A percentile compares a stretch with the other conserved stretches of the same genome.
phyloP scores from a whole-genome alignment of 768 basidiomycete species.

The Suillus hirtellus region DNA sequence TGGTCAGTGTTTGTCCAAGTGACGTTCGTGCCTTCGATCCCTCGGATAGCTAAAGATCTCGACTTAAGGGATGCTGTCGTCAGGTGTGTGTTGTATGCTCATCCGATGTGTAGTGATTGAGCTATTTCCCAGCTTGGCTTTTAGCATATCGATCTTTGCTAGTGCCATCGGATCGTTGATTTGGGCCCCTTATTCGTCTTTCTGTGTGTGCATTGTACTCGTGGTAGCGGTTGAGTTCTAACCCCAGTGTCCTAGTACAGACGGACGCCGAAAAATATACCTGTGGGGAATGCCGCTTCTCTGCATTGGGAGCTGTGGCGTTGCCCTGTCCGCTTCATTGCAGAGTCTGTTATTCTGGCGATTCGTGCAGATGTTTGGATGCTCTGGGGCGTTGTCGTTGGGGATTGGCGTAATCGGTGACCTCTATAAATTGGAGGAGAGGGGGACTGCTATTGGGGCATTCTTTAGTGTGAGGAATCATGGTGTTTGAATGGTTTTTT shows the following conservation, averaged over 20 bases:
- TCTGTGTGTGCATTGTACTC: constrained; percentile 34
- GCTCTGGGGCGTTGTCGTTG: constrained; percentile 52
- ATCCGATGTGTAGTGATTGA: not conserved
- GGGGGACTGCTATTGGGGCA: constrained; percentile 58
- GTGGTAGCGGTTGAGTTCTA: not conserved
- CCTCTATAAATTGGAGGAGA: constrained; percentile 63
- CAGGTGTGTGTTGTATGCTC: constrained; percentile 38
- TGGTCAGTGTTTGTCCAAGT: constrained; percentile 63
- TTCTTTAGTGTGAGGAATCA: constrained; percentile 47
- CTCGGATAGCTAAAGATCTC: constrained; percentile 69
- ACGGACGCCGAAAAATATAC: constrained; percentile 63
- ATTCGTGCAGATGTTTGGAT: constrained; percentile 67
- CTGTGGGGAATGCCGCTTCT: constrained; percentile 47
- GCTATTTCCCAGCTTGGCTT: constrained; percentile 35
- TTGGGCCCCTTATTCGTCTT: constrained; percentile 49
- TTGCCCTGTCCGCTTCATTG: constrained; percentile 46
- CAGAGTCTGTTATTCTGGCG: constrained; percentile 59
- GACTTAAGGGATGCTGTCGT: constrained; percentile 55
- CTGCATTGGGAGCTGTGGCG: constrained; percentile 57
- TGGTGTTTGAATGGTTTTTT: constrained; percentile 13
- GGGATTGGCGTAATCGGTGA: constrained; percentile 65
- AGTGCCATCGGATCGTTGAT: constrained; percentile 44
- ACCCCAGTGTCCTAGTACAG: constrained; percentile 29
- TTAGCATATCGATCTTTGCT: constrained; percentile 47
- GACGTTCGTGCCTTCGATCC: constrained; percentile 74